Percentiles rank a stretch among this genome's conserved stretches.
phyloP scores from a whole-genome alignment of 768 basidiomycete genomes.

The Leccinum olivaceopallidum region DNA sequence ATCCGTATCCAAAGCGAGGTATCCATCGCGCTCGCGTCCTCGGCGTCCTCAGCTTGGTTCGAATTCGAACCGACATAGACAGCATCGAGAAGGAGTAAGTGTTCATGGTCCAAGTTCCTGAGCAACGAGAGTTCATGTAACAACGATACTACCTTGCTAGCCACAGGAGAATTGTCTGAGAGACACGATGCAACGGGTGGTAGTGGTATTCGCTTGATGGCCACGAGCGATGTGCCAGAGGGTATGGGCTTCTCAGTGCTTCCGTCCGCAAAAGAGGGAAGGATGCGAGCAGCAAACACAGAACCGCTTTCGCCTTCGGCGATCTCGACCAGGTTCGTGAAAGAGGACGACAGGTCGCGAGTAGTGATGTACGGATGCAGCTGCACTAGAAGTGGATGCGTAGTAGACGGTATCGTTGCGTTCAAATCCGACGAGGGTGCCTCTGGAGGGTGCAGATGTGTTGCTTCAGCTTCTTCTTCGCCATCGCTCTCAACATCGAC shows the following conservation, averaged over 20 bases:
- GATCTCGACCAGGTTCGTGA: conserved; percentile 71
- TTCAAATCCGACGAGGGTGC: not conserved
- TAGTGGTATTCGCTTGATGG: conserved; percentile 74
- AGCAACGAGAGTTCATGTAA: conserved; percentile 61
- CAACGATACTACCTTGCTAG: conserved; percentile 64
- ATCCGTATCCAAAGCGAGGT: conserved; percentile 82
- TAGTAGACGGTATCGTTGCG: not conserved
- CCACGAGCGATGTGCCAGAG: conserved; percentile 49
- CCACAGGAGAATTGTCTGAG: conserved; percentile 36
- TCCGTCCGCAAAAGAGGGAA: conserved; percentile 12
- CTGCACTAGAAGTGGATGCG: conserved; percentile 42
- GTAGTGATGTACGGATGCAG: conserved; percentile 57
- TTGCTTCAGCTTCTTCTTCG: conserved; percentile 10
- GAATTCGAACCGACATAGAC: conserved; percentile 60
- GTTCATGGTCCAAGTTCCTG: conserved; percentile 55
- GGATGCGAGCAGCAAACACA: conserved; percentile 50
- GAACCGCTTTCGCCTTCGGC: conserved; percentile 84
- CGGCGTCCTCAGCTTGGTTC: conserved; percentile 31
- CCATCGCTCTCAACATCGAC: conserved; percentile 15
- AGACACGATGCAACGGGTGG: conserved; percentile 36
- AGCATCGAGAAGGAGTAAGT: conserved; percentile 67
- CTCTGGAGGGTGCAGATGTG: not conserved
- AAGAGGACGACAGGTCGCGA: conserved; percentile 59
- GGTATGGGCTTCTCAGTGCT: conserved; percentile 25
- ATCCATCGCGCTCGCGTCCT: conserved; percentile 32